Evolutionary conservation across 768 basidiomycete species (phyloP), one percentile per base, ranked within the genome.

Genomic region (Pulveroboletus sp.): DNA sequence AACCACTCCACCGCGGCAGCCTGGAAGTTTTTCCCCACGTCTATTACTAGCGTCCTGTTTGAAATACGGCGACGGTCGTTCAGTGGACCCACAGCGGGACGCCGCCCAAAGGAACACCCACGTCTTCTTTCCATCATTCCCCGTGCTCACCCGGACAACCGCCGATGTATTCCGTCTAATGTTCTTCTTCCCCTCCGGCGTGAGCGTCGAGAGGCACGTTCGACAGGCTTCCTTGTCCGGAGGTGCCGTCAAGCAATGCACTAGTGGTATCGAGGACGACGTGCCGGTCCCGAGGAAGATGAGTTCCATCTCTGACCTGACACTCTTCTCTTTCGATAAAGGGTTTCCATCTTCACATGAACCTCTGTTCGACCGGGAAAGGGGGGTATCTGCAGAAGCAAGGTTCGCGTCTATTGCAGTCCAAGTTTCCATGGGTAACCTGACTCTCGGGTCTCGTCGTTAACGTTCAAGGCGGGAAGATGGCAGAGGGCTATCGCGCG

Each of bases 221-320:
- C 67, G 70, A 62, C 88, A 89, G 29, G 73, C 72, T 27, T 68
- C 67, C 11, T 61, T 71, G 10, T 70, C 71, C 13, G 81, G 75
- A 10, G 81, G 79, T 31, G 79, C 77, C 1, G 93, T 94, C 50
- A 96, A 70, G 67, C 93, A 96, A 54, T 76, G 76, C 43, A 84
- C 63, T 41, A 79, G 72, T 14, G 89, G 90, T 13, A 93, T 53
- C 53, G 82, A 81, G 24, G 81, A 80, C 9, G 89, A 91, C 24
- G 85, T 86, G 43, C 89, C 90, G 31, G 89, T 93, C 45, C 90
- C 90, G 26, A 91, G 79, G 64, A 92, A 88, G 49, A 93, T 82
- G 56, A 90, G 69, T 63, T 92, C 87, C 46, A 76, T 67, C 22
- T 55, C 52, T 27, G 20, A 26, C n/a, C 38, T 29, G 24, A 22